Base-by-base conservation (phyloP, 257 asterid species). In the Solanum paucissectum region DNA sequence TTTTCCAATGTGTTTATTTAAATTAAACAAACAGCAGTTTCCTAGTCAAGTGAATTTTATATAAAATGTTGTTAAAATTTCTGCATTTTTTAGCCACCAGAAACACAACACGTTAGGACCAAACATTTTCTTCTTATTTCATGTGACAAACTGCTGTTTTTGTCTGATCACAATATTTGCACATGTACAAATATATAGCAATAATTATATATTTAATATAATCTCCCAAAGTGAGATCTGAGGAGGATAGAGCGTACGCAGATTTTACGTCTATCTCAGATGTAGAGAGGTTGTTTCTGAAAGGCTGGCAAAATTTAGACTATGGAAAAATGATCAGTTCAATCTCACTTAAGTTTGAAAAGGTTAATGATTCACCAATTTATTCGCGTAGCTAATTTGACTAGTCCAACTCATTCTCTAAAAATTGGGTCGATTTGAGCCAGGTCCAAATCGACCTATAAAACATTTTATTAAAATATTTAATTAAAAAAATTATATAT, bases 81-180 rank as follows among this genome's bases (percentile, higher is more conserved):
- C 42, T 18, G 42, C 42, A 49, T 82, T 82, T 33, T 73, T 29
- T 4, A 44, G 64, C 25, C 18, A 82, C 44, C 69, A 49, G 86
- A 49, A 82, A 82, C 86, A 82, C 44, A 49, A 82, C 86, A 82
- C 69, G 86, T 82, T 82, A 82, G 64, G 86, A 49, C 12, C 46
- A 82, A 82, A 82, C 86, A n/a, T 77, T 58, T 34, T n/a, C 83
- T 40, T 75, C 29, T 64, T 21, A 55, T 25, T 68, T 90, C 92
- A 88, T 90, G 92, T 90, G 92, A 84, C 73, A 49, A 77, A 49
- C 89, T 88, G 91, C 90, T 85, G 87, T 16, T 46, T 79, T 58
- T 89, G 91, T 88, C 90, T 76, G 75, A 68, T 68, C 88, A 36
- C 21, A n/a, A 69, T 81, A 77, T 71, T 40, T 69, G 73, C 60